Base-by-base conservation (phyloP, 2,329 filamentous ascomycete species). In the Fusarium vanettenii region DNA sequence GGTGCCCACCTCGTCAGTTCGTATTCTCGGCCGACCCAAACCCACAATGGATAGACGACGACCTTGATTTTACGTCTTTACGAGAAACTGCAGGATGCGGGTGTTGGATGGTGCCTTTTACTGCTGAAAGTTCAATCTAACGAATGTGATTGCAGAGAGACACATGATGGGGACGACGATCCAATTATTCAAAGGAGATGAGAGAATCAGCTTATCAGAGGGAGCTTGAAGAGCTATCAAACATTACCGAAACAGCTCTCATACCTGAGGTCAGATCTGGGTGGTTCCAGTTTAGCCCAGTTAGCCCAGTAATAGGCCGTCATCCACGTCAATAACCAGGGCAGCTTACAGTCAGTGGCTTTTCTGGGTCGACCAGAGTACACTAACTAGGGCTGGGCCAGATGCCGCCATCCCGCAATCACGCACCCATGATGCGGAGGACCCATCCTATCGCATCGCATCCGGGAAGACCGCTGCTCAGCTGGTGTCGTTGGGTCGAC, bases 1-100 rank as follows among this genome's bases (percentile, higher is more conserved):
- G 48, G 74, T 70, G 75, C 76, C 76, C 76, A 75, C 76, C 76
- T 74, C 69, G 65, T 33, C 66, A 79, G 75, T 79, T 79, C 77
- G 77, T 79, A 79, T 79, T 78, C 69, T 67, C 55, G 61, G 62
- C 60, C 61, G 67, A 74, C 66, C 67, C 48, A 70, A 77, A 50
- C 65, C 73, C 70, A 60, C 60, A 39, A 55, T 20, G 60, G 63
- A 60, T 43, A 69, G 65, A 69, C 45, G 35, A 69, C 65, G 61
- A 29, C 67, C 39, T 71, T 65, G 43, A 61, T 72, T 66, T 52
- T 29, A 27, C 22, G 43, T n/a, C n/a, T 64, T 59, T 68, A 67
- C 63, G 72, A 74, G 72, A 18, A 48, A 60, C 55, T 66, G 64
- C 64, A 66, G 22, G 64, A n/a, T 60, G 39, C 22, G 43, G 41